Percentiles rank a stretch among this genome's conserved stretches.
These are phyloP conservation scores for Malassezia obtusa DNA, from an alignment of 1,284 basidiomycete species.

Conservation along the genomic window DNA sequence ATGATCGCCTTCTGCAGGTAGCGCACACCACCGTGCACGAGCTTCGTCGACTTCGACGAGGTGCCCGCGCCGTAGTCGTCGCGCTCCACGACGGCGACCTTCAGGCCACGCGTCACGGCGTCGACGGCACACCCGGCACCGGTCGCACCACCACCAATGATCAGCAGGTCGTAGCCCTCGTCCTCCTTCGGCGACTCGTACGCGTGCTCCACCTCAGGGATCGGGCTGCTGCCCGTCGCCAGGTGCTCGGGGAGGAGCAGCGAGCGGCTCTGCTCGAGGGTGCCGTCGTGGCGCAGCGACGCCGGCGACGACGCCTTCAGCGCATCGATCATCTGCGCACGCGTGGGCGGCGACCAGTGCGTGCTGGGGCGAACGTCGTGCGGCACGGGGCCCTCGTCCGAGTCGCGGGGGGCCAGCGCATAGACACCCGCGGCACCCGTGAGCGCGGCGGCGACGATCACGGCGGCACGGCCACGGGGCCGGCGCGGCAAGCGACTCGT, in stretches of 20 bases:
- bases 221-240: constrained; percentile 29
- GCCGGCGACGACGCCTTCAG: constrained; percentile 36
- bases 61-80: constrained; percentile 85
- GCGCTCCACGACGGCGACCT: constrained; percentile 83
- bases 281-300: constrained; percentile 29
- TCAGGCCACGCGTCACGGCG: constrained; percentile 80
- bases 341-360: constrained; percentile 44
- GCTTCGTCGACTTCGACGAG: constrained; percentile 91
- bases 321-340: constrained; percentile 46
- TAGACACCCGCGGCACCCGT: constrained; percentile 1
- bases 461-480: not conserved
- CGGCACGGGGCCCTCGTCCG: not conserved
- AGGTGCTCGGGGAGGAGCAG: constrained; percentile 27
- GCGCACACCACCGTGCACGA: constrained; percentile 92
- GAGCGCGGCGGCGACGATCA: constrained; percentile 2
- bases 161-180: constrained; percentile 58
- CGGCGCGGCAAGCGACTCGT: not conserved
- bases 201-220: constrained; percentile 30
- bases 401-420: constrained; percentile 1
- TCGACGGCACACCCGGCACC: constrained; percentile 89
- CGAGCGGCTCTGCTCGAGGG: constrained; percentile 21
- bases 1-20: constrained; percentile 94
- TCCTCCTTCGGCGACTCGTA: constrained; percentile 20
- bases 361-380: constrained; percentile 35
- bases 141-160: constrained; percentile 83